phyloP scores from a whole-genome alignment of 1,139 yeast species.

The Geotrichum aggregatum region DNA sequence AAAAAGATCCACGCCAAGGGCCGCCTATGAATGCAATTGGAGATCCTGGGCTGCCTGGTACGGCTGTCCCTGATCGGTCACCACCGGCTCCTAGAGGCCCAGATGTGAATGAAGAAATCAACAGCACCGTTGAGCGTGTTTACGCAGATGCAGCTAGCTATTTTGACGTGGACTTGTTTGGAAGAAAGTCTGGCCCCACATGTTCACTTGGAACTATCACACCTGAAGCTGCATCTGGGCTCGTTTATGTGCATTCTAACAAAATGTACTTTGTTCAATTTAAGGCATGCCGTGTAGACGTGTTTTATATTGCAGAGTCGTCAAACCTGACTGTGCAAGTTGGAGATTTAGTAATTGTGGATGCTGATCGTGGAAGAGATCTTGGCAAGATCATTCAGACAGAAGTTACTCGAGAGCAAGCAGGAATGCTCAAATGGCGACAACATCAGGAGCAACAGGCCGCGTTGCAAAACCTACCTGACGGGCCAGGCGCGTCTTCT shows the following conservation, averaged over 20 bases:
- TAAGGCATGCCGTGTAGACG: constrained; percentile 83
- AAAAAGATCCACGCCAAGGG: neutral
- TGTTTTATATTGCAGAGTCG: constrained; percentile 59
- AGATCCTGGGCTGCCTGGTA: neutral
- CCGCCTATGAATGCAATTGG: neutral
- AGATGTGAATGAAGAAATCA: neutral
- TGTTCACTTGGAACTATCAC: neutral
- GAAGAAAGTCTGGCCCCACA: constrained; percentile 24
- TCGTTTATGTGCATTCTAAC: constrained; percentile 30
- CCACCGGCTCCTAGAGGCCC: constrained; percentile 1
- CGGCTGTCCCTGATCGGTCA: neutral
- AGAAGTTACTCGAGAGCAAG: constrained; percentile 66
- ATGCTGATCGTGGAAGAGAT: constrained; percentile 94
- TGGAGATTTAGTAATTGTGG: constrained; percentile 86
- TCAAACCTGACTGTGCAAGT: constrained; percentile 52
- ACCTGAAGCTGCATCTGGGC: constrained; percentile 21
- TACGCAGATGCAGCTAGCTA: constrained; percentile 19
- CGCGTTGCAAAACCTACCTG: constrained; percentile 40
- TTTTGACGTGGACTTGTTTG: constrained; percentile 28
- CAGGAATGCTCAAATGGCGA: constrained; percentile 73
- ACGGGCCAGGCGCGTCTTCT: constrained; percentile 9
- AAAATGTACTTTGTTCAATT: constrained; percentile 69
- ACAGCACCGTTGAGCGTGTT: neutral
- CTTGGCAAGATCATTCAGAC: constrained; percentile 73
- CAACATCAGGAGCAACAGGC: constrained; percentile 77